A percentile compares a stretch with the other conserved stretches of the same genome.
phyloP scores from a whole-genome alignment of 177 flowering plant genomes.

The Vitis hybrid region DNA sequence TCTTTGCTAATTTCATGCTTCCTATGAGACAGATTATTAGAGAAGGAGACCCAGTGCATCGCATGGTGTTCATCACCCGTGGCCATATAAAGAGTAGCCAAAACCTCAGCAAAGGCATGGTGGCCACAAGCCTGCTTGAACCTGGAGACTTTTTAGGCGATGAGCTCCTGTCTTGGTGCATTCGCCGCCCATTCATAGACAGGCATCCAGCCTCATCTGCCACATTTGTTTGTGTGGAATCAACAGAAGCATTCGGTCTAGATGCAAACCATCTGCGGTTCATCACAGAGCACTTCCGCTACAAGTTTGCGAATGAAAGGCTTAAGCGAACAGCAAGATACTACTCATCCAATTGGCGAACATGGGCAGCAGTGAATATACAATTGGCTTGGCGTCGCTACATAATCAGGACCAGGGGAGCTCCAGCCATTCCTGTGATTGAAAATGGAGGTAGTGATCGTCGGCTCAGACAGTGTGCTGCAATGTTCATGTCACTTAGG shows the following conservation, averaged over 20 bases:
- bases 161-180: constrained; percentile 91
- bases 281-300: constrained; percentile 89
- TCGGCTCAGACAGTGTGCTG: constrained; percentile 66
- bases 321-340: constrained; percentile 79
- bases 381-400: constrained; percentile 82
- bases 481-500: constrained; percentile 80
- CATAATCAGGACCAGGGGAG: constrained; percentile 44
- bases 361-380: constrained; percentile 93
- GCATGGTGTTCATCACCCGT: constrained; percentile 75
- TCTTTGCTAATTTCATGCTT: background rate
- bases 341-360: constrained; percentile 89
- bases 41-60: constrained; percentile 93
- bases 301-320: constrained; percentile 84
- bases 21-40: constrained; percentile 59
- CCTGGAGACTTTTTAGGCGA: constrained; percentile 89
- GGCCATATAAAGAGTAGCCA: constrained; percentile 79
- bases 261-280: constrained; percentile 63
- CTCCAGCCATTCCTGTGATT: constrained; percentile 25
- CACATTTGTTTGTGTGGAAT: constrained; percentile 65
- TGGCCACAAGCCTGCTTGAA: constrained; percentile 69
- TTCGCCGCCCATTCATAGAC: constrained; percentile 77
- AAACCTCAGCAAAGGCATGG: constrained; percentile 76
- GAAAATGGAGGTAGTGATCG: constrained; percentile 49
- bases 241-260: constrained; percentile 79
- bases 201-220: constrained; percentile 90